These are phyloP conservation scores for Fusarium annulatum DNA, from an alignment of 2,329 filamentous ascomycete species.

Conservation along the genomic window DNA sequence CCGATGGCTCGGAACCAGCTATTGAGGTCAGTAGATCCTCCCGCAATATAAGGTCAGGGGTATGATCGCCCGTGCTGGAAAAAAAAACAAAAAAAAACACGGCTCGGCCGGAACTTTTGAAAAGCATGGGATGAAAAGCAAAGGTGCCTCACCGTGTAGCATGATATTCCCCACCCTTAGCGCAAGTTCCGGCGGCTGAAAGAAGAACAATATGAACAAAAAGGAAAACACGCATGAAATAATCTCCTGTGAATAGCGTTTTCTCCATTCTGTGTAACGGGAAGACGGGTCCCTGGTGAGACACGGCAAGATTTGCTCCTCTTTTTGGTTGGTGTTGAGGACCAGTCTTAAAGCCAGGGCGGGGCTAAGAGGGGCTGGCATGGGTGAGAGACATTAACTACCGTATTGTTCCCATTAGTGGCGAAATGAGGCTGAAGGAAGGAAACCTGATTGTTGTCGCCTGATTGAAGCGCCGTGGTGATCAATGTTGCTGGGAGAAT, in stretches of 20 bases:
- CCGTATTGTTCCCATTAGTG: neutral
- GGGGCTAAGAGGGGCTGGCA: neutral
- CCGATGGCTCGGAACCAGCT: neutral
- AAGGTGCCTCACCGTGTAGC: no score
- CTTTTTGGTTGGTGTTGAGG: neutral
- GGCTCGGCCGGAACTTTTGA: neutral
- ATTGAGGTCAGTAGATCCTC: no score
- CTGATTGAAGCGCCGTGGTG: accelerated
- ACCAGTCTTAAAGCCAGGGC: neutral
- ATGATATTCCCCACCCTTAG: neutral
- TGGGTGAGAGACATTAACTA: neutral
- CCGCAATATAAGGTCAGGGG: neutral
- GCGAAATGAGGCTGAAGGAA: neutral
- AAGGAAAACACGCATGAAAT: neutral
- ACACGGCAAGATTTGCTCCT: neutral
- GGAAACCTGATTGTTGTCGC: neutral
- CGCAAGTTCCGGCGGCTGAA: neutral
- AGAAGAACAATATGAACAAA: neutral
- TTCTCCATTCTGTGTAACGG: neutral
- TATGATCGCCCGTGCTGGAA: neutral
- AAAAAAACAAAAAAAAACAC: no score
- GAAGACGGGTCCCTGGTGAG: neutral
- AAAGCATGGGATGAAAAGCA: neutral
- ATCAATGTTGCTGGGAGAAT: accelerated
- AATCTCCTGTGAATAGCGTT: neutral